Percentiles rank a stretch among this genome's conserved stretches.
phyloP scores from a whole-genome alignment of 306 rosid genomes.

The Rosa multiflora region DNA sequence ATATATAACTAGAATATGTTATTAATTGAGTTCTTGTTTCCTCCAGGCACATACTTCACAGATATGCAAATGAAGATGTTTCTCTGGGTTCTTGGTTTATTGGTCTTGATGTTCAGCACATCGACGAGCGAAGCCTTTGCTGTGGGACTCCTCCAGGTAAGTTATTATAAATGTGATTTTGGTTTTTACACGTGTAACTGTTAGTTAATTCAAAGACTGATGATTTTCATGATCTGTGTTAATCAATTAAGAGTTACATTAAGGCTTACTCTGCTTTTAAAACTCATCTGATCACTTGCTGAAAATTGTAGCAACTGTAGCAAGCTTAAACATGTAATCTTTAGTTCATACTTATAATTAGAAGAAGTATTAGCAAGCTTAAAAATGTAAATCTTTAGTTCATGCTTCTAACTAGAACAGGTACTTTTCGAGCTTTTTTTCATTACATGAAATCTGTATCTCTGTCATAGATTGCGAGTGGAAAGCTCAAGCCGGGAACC shows the following conservation, averaged over 20 bases:
- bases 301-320: not conserved
- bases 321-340: not conserved
- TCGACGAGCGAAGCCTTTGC: conserved; percentile 57
- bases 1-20: not conserved
- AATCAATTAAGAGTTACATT: not conserved
- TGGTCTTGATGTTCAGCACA: conserved; percentile 63
- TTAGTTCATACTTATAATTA: not conserved
- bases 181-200: not conserved
- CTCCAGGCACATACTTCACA: conserved; percentile 52
- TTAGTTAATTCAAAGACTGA: conserved; percentile 4
- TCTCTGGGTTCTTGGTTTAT: conserved; percentile 68
- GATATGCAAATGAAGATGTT: conserved; percentile 63
- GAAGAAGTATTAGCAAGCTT: not conserved
- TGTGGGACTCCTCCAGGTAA: conserved; percentile 59
- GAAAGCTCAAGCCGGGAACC: conserved; percentile 65
- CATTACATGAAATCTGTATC: not conserved
- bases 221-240: not conserved
- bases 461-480: conserved; percentile 50
- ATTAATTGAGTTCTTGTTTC: conserved; percentile 2
- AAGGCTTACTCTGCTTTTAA: not conserved
- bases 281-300: not conserved
- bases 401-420: not conserved
- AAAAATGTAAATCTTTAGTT: not conserved
- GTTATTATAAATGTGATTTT: not conserved
- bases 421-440: not conserved